phyloP scores from a whole-genome alignment of 1,284 basidiomycete species.

The Leccinum pachyderme region DNA sequence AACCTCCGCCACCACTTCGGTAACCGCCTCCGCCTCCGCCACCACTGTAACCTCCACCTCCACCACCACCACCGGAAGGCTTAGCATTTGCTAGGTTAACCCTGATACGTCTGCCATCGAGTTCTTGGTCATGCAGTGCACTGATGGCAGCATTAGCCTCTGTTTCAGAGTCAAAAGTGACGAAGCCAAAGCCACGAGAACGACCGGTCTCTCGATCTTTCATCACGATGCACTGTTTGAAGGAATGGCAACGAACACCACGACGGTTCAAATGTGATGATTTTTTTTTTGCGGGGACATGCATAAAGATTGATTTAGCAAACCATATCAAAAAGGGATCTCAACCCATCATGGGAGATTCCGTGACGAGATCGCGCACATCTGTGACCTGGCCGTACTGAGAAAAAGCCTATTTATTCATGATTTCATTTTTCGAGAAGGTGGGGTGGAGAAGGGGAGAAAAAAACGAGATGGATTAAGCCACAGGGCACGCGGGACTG shows the following conservation, averaged over 20 bases:
- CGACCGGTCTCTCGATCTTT: slow-evolving; percentile 95
- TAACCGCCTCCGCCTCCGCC: slow-evolving; percentile 6
- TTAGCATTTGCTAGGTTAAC: slow-evolving; percentile 93
- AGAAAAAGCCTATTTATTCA: slow-evolving; percentile 58
- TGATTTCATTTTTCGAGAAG: background rate
- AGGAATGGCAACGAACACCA: slow-evolving; percentile 9
- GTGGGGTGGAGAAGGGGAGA: background rate
- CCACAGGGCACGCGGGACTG: slow-evolving; percentile 27
- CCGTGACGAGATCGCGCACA: slow-evolving; percentile 55
- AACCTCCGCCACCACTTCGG: slow-evolving; percentile 5
- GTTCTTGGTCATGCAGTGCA: slow-evolving; percentile 83
- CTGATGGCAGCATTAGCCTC: slow-evolving; percentile 82
- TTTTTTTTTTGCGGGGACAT: slow-evolving; percentile 21
- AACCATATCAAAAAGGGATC: slow-evolving; percentile 26
- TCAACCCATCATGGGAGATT: slow-evolving; percentile 40
- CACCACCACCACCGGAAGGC: slow-evolving; percentile 32
- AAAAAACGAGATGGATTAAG: slow-evolving; percentile 16
- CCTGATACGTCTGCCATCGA: slow-evolving; percentile 90
- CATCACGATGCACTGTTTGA: slow-evolving; percentile 86
- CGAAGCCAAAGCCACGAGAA: slow-evolving; percentile 96
- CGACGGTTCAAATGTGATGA: slow-evolving; percentile 8
- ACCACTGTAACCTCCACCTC: slow-evolving; percentile 15
- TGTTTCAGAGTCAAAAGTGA: slow-evolving; percentile 57
- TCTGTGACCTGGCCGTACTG: slow-evolving; percentile 64
- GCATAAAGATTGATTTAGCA: slow-evolving; percentile 35